Evolutionary conservation across 2,329 filamentous ascomycete genomes (phyloP), one percentile per base, ranked within the genome.

Genomic region (Aspergillus carbonarius): DNA sequence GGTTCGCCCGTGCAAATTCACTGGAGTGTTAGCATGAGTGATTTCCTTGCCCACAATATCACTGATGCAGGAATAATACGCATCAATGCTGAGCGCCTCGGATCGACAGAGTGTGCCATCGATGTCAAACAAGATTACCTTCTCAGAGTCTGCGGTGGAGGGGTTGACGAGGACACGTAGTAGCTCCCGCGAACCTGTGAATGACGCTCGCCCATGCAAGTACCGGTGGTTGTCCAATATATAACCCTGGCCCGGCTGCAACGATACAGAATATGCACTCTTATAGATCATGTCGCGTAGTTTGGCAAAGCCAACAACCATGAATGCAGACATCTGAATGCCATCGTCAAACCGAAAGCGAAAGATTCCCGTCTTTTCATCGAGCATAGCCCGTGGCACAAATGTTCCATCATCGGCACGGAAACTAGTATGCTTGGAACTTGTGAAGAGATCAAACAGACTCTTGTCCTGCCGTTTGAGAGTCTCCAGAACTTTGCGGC

Each of bases 261-360:
- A 37, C 9, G 42, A 30, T 5, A 62, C 53, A 3, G 49, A 30
- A 39, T 55, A 60, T 8, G 60, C 37, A 32, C 54, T 55, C n/a
- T 56, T 47, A 15, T 58, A 62, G 15, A 62, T 37, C 13, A 52
- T 54, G 1, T 58, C 32, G 5, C 53, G 50, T 1, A 62, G n/a
- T 20, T 56, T 27, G 17, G 35, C 23, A 39, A 60, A 58, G 47
- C 44, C 51, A 37, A 48, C 15, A 18, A 56, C 55, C 37, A 56
- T 23, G 12, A 55, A 54, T 6, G 60, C 52, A 20, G 60, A 60
- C 10, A 60, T 44, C 23, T 60, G 55, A 13, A 60, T 62, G 17
- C 49, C 44, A 25, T 62, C 58, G 30, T 62, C 60, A 25, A 62
- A 62, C 7, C 58, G 60, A 32, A 62, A 62, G 17, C 60, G 60